A percentile compares a stretch with the other conserved stretches of the same genome.
These are phyloP conservation scores for Micractinium sp. DNA, from an alignment of 139 green algal species.

Conservation along the genomic window DNA sequence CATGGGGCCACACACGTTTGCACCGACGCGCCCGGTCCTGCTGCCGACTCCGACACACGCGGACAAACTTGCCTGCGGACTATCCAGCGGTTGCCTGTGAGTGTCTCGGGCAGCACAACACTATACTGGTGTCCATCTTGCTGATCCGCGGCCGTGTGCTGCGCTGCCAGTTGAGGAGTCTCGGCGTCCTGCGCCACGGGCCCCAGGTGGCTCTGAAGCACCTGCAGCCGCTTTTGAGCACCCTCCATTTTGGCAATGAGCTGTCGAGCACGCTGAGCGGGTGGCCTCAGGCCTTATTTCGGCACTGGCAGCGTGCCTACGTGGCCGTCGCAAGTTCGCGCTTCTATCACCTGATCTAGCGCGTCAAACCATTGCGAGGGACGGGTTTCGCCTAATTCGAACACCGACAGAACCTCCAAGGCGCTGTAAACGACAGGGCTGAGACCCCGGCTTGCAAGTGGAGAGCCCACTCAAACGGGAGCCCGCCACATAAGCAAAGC, in stretches of 20 bases:
- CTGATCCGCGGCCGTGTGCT: background rate
- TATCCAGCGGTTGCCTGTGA: conserved; percentile 73
- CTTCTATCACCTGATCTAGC: background rate
- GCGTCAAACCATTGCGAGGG: background rate
- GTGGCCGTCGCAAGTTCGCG: background rate
- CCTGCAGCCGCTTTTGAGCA: background rate
- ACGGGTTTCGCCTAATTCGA: too few species aligned
- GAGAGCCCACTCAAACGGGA: too few species aligned
- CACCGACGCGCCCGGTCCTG: background rate
- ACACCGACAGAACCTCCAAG: too few species aligned
- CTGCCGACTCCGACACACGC: background rate
- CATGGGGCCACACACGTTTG: background rate
- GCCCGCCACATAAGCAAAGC: too few species aligned
- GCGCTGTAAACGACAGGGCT: too few species aligned
- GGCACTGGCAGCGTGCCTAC: background rate
- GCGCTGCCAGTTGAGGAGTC: background rate
- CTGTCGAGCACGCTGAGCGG: background rate
- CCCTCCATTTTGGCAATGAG: background rate
- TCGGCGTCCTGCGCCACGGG: background rate
- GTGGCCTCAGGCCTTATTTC: background rate
- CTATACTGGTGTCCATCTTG: conserved; percentile 30
- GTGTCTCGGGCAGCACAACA: conserved; percentile 77
- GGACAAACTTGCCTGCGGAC: conserved; percentile 70
- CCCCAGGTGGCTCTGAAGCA: conserved; percentile 26
- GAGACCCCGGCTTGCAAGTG: too few species aligned